Evolutionary conservation across 495 filamentous ascomycete species (phyloP), one percentile per base, ranked within the genome.

Genomic region (Thermothielavioides terrestris): DNA sequence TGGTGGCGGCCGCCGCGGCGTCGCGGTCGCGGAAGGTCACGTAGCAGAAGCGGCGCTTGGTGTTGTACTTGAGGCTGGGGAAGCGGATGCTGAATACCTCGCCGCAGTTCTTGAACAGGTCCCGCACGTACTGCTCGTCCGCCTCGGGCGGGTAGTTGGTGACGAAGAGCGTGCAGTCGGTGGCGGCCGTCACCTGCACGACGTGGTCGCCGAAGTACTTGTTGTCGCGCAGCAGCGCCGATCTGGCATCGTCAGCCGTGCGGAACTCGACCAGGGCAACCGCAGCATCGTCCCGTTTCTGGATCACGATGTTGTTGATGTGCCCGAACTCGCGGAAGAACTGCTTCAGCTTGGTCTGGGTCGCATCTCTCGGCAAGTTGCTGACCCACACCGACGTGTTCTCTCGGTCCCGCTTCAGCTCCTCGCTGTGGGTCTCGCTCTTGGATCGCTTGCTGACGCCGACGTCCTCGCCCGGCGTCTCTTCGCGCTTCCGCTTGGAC

Each of bases 21-120:
- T 70, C 72, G 2, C 79, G 62, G 28, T 79, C 79, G 32, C 81
- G 74, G 64, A 95, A 96, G 38, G 94, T 86, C 7, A 95, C 74
- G 62, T 98, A 98, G 66, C 88, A 95, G 68, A 98, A 98, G 5
- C 91, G 83, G 26, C 92, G 85, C 57, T 83, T 81, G 6, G 84
- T 86, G 56, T 95, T 86, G 62, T 75, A 89, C 65, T 91, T 91
- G 38, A 98, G 78, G 34, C 86, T 92, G 6, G 92, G 92, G 61
- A 91, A 91, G 11, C 92, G 86, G 44, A 98, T 73, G 59, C 84
- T 86, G 45, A 90, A 71, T 46, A 98, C 82, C 28, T 90, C 80
- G 42, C 92, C 91, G 59, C 77, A 88, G 50, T 77, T 66, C 52
- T 77, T 69, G 65, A 97, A 94, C 18, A 95, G 74, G 46, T 80